Conservation (phyloP, 352 stramenopile genomes). For the Globisporangium recalcitrans region DNA sequence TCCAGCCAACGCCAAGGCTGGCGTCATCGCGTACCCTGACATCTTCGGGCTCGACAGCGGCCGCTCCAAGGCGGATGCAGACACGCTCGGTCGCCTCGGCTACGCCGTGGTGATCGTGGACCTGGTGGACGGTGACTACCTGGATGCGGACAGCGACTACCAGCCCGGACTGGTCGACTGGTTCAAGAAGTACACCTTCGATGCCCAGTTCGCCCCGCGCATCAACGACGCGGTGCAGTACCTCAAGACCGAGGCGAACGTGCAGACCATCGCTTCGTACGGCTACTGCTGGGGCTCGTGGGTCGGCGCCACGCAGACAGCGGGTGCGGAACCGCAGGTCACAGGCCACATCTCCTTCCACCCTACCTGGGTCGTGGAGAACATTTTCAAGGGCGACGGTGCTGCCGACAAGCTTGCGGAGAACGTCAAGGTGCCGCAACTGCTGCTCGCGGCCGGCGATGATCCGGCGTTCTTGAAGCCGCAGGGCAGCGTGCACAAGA, state of each 20-base stretch:
- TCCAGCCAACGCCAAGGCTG: conserved; percentile 52
- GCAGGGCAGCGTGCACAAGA: conserved; percentile 67
- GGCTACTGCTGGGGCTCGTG: conserved; percentile 84
- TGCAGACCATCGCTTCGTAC: conserved; percentile 62
- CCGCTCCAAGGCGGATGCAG: conserved; percentile 71
- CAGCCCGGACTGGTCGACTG: conserved; percentile 35
- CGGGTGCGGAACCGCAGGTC: conserved; percentile 39
- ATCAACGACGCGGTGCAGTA: conserved; percentile 75
- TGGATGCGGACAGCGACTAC: conserved; percentile 24
- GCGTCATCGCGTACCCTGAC: conserved; percentile 67
- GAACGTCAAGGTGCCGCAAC: conserved; percentile 65
- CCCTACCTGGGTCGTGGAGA: conserved; percentile 72
- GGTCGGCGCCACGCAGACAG: conserved; percentile 52
- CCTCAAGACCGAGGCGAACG: conserved; percentile 55
- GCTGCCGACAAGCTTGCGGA: conserved; percentile 67
- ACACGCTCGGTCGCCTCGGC: conserved; percentile 65
- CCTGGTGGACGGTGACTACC: conserved; percentile 60
- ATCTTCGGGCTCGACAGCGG: conserved; percentile 78
- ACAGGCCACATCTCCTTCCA: conserved; percentile 77
- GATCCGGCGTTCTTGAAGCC: conserved; percentile 67
- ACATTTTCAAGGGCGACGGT: conserved; percentile 65
- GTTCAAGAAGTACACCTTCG: conserved; percentile 69
- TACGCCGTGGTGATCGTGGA: conserved; percentile 77
- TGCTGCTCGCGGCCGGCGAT: conserved; percentile 62
- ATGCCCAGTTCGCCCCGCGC: conserved; percentile 34